Percentiles rank a stretch among this genome's conserved stretches.
Evolutionary conservation across 106 monocot genomes (phyloP).

Genomic region (Dactylorhiza incarnata): DNA sequence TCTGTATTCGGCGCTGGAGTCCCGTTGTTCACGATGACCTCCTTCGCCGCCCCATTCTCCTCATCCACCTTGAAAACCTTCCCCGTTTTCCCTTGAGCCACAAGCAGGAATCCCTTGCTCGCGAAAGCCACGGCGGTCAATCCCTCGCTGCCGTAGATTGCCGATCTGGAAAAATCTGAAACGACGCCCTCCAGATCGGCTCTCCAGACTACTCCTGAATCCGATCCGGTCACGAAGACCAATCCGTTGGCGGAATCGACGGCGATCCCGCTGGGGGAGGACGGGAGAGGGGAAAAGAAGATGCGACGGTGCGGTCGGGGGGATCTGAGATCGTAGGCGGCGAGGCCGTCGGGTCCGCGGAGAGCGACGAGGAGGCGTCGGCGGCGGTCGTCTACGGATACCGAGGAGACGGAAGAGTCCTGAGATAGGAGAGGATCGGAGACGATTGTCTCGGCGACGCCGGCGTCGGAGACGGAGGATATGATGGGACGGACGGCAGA

Average conservation of each 20-base stretch:
- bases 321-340: constrained; percentile 47
- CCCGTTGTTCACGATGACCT: constrained; percentile 15
- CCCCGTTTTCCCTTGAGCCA: constrained; percentile 23
- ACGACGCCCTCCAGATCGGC: constrained; percentile 26
- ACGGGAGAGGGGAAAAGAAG: constrained; percentile 36
- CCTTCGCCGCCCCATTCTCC: constrained; percentile 36
- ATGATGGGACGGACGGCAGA: constrained; percentile 22
- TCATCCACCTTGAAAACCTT: constrained; percentile 52
- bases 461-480: constrained; percentile 73
- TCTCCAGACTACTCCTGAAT: constrained; percentile 27
- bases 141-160: constrained; percentile 14
- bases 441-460: constrained; percentile 40
- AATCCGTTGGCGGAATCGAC: constrained; percentile 37
- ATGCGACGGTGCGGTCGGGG: constrained; percentile 28
- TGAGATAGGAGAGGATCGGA: constrained; percentile 21
- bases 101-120: constrained; percentile 56
- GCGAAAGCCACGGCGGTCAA: constrained; percentile 36
- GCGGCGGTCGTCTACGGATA: constrained; percentile 32
- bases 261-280: constrained; percentile 23
- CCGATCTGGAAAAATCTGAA: constrained; percentile 31
- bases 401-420: constrained; percentile 11
- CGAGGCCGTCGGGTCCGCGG: constrained; percentile 13
- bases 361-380: constrained; percentile 42
- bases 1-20: background rate
- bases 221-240: constrained; percentile 34